phyloP scores from a whole-genome alignment of 129 eudicot genomes.

The Pittosporum tobira region DNA sequence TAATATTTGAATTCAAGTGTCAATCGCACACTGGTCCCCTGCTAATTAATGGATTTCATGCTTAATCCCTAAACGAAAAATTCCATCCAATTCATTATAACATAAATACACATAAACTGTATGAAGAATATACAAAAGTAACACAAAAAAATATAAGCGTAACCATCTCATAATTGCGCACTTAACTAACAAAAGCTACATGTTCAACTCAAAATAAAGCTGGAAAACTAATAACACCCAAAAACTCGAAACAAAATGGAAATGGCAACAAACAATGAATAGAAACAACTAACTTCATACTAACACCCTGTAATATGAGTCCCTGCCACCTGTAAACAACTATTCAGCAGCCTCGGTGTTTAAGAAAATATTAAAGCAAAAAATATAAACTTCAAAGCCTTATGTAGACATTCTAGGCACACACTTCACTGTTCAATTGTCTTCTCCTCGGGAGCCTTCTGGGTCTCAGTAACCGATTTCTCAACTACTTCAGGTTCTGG shows the following conservation, averaged over 20 bases:
- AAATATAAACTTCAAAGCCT: not conserved
- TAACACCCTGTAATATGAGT: slow-evolving; percentile 1
- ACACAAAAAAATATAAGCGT: too few species aligned
- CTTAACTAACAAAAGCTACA: too few species aligned
- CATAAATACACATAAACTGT: too few species aligned
- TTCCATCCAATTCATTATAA: too few species aligned
- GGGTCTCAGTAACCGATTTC: not conserved
- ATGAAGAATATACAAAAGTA: too few species aligned
- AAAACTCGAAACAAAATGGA: too few species aligned
- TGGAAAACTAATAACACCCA: not conserved
- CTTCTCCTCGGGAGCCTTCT: not conserved
- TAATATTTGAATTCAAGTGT: too few species aligned
- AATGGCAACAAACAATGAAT: not conserved
- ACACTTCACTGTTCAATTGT: not conserved
- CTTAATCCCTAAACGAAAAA: too few species aligned
- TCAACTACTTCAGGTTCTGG: not conserved
- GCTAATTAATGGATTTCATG: too few species aligned
- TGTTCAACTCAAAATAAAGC: not conserved
- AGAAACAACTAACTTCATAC: not conserved
- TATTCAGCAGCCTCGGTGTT: too few species aligned
- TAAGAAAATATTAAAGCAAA: not conserved
- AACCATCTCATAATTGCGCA: too few species aligned
- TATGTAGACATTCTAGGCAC: not conserved
- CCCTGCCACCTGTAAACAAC: not conserved
- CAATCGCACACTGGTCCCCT: too few species aligned